phyloP scores from a whole-genome alignment of 2,329 filamentous ascomycete genomes.

The Colletotrichum tamarilloi region DNA sequence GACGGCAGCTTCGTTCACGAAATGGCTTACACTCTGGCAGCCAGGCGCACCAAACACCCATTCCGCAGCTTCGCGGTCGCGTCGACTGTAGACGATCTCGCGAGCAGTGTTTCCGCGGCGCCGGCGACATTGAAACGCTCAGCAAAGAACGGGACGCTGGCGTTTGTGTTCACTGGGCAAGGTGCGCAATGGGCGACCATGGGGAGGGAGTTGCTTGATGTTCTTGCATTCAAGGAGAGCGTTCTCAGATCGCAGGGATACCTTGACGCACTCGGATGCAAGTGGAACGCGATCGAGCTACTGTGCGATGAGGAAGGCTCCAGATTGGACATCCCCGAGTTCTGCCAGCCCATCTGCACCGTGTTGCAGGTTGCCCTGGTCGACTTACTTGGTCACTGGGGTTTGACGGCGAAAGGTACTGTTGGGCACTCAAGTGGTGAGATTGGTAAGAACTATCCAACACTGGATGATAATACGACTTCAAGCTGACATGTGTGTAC shows the following conservation, averaged over 20 bases:
- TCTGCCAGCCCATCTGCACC: conserved; percentile 52
- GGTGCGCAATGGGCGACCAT: conserved; percentile 34
- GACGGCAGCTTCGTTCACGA: too few species aligned
- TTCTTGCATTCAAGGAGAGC: background rate
- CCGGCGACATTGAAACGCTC: background rate
- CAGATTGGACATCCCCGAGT: background rate
- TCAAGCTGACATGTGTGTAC: too few species aligned
- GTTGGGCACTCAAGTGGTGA: conserved; percentile 52
- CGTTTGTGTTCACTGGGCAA: conserved; percentile 35
- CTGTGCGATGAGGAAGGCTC: conserved; percentile 35
- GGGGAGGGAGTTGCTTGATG: conserved; percentile 14
- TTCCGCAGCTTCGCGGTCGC: too few species aligned
- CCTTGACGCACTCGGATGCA: too few species aligned
- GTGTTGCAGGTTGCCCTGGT: conserved; percentile 55
- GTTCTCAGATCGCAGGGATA: background rate
- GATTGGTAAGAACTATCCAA: conserved; percentile 37
- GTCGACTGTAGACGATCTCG: too few species aligned
- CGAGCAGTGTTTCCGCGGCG: too few species aligned
- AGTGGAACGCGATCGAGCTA: background rate
- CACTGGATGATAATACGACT: too few species aligned
- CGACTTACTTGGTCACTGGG: conserved; percentile 44
- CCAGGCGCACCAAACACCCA: too few species aligned
- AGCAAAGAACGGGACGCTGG: background rate
- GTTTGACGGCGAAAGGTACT: conserved; percentile 42
- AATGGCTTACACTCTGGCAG: too few species aligned